Evolutionary conservation across 148 eudicot species (phyloP).

Genomic region (Rheum nobile): DNA sequence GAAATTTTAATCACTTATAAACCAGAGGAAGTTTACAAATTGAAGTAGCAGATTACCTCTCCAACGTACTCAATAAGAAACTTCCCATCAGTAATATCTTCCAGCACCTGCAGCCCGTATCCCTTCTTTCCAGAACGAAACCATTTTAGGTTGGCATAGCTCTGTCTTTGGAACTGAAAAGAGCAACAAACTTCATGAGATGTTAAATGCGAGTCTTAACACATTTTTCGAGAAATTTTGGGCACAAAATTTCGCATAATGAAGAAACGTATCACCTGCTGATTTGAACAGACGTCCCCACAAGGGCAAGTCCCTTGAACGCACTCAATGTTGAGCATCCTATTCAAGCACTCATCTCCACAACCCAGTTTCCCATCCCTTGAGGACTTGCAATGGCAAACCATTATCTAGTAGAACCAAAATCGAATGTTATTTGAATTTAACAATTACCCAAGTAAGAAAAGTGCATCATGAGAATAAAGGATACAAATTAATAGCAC

Average conservation of each 20-base stretch:
- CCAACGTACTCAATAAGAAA: slow-evolving; percentile 98
- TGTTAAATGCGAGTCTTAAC: neutral
- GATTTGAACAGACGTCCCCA: slow-evolving; percentile 88
- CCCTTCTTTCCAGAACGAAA: slow-evolving; percentile 89
- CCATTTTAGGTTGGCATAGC: slow-evolving; percentile 61
- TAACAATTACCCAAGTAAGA: neutral
- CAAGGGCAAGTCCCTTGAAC: slow-evolving; percentile 89
- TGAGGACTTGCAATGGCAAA: slow-evolving; percentile 88
- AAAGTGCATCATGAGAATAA: neutral
- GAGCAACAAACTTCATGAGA: neutral
- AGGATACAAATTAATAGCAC: neutral
- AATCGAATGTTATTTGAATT: neutral
- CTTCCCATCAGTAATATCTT: slow-evolving; percentile 61
- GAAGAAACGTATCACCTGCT: slow-evolving; percentile 39
- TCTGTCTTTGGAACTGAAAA: slow-evolving; percentile 77
- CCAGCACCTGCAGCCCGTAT: slow-evolving; percentile 67
- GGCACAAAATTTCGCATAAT: neutral
- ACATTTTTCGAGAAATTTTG: neutral
- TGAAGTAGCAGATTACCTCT: slow-evolving; percentile 45
- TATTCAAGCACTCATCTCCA: slow-evolving; percentile 80
- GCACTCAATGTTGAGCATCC: slow-evolving; percentile 95
- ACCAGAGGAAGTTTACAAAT: neutral
- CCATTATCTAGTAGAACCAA: slow-evolving; percentile 60
- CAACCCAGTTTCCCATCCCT: slow-evolving; percentile 69
- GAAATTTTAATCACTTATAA: neutral